A percentile compares a stretch with the other conserved stretches of the same genome.
Conservation (phyloP, 148 eudicot genomes). For the Suaeda aralocaspica region DNA sequence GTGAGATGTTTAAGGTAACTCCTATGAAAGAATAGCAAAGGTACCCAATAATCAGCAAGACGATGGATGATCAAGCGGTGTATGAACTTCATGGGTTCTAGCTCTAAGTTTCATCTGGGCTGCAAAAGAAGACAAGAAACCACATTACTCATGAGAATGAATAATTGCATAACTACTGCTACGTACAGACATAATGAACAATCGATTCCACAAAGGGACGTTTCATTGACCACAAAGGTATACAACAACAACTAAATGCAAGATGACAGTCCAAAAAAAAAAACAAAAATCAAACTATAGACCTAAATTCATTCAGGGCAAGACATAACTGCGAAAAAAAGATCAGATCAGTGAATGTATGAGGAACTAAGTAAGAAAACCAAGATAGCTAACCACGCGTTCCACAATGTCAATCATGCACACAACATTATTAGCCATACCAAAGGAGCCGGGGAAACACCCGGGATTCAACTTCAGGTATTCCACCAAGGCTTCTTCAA, state of each 20-base stretch:
- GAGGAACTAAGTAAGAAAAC: background rate
- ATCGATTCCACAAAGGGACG: background rate
- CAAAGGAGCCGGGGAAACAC: slow-evolving; percentile 25
- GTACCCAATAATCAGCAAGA: slow-evolving; percentile 97
- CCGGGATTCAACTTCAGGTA: slow-evolving; percentile 69
- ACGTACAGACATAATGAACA: background rate
- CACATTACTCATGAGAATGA: background rate
- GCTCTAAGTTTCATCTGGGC: slow-evolving; percentile 64
- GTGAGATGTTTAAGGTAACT: background rate
- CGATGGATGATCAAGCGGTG: slow-evolving; percentile 88
- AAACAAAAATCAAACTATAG: no score
- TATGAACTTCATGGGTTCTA: slow-evolving; percentile 93
- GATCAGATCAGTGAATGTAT: background rate
- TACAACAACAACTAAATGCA: background rate
- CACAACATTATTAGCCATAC: background rate
- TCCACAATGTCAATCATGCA: background rate
- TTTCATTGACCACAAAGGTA: background rate
- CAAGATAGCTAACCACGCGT: no score
- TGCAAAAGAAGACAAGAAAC: slow-evolving; percentile 34
- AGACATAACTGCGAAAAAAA: no score
- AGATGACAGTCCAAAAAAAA: background rate
- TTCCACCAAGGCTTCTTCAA: slow-evolving; percentile 70
- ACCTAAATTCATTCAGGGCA: no score
- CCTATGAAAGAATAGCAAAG: background rate
- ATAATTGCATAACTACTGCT: background rate